These are phyloP conservation scores for Fusarium hostae DNA, from an alignment of 2,329 filamentous ascomycete species.

Conservation along the genomic window DNA sequence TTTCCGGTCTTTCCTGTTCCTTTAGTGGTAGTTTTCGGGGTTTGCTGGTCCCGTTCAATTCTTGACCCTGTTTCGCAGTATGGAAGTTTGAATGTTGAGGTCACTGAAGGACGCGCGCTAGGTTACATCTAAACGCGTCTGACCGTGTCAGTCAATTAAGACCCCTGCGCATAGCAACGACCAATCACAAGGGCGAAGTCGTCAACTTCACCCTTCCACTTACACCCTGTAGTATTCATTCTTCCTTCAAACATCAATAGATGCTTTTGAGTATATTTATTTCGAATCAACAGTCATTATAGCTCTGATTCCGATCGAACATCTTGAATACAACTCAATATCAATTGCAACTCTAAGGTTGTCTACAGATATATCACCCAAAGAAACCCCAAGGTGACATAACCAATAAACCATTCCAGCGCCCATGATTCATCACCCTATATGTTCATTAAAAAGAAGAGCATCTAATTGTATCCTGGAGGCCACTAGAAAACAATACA, in stretches of 20 bases:
- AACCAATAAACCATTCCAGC: constrained; percentile 28
- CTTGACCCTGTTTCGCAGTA: constrained; percentile 1
- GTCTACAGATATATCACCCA: constrained; percentile 16
- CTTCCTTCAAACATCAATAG: not conserved
- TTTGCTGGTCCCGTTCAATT: constrained; percentile 4
- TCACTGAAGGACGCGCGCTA: constrained; percentile 47
- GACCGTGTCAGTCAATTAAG: constrained; percentile 47
- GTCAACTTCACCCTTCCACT: not conserved
- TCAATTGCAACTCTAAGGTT: constrained; percentile 18
- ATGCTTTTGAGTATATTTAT: no score
- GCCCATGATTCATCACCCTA: constrained; percentile 39
- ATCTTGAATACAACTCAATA: not conserved
- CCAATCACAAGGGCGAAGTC: constrained; percentile 21
- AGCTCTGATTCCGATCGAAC: no score
- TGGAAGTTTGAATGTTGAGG: constrained; percentile 32
- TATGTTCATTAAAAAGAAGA: constrained; percentile 36
- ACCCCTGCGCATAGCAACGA: constrained; percentile 15
- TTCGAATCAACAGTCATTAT: not conserved
- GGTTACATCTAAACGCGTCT: constrained; percentile 43
- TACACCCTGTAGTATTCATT: not conserved
- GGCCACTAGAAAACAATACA: constrained; percentile 14
- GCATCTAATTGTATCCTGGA: constrained; percentile 32
- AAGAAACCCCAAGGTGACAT: constrained; percentile 2
- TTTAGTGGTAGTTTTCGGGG: not conserved
- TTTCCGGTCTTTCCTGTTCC: not conserved